phyloP scores from a whole-genome alignment of 163 green algal species.

The Coccomyxa subellipsoidea region DNA sequence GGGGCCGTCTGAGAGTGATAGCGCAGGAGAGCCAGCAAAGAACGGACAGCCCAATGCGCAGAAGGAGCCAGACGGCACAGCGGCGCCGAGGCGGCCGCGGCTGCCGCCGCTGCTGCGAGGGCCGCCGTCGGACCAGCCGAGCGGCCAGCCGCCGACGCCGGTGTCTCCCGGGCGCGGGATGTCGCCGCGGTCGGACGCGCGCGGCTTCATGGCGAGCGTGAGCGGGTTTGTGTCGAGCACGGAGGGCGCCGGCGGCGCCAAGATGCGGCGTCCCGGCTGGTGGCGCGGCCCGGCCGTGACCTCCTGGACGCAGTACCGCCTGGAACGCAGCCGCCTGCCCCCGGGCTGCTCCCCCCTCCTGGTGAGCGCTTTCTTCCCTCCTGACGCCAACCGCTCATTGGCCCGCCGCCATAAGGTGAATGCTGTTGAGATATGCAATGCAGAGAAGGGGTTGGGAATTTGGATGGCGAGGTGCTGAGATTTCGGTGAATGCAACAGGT shows the following conservation, averaged over 20 bases:
- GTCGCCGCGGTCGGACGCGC: background rate
- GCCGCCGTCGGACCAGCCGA: background rate
- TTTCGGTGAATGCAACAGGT: constrained; percentile 29
- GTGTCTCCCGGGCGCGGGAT: background rate
- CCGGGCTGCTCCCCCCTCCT: background rate
- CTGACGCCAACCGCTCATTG: background rate
- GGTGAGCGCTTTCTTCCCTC: background rate
- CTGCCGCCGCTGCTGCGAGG: background rate
- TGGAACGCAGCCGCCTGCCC: background rate
- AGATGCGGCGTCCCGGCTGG: constrained; percentile 1
- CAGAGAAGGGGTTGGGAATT: no score
- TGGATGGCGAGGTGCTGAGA: background rate
- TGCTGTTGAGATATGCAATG: no score
- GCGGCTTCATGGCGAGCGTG: background rate
- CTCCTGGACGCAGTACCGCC: background rate
- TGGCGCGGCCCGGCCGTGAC: background rate
- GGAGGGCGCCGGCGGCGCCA: background rate
- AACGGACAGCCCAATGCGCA: no score
- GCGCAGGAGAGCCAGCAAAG: no score
- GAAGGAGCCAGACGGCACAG: background rate
- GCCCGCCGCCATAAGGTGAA: no score
- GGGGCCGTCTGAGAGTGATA: no score
- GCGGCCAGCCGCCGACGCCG: no score
- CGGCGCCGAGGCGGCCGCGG: background rate
- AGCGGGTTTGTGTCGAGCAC: constrained; percentile 1